Percentiles rank a stretch among this genome's conserved stretches.
Conservation (phyloP, 257 asterid species). For the Capsicum rhomboideum region DNA sequence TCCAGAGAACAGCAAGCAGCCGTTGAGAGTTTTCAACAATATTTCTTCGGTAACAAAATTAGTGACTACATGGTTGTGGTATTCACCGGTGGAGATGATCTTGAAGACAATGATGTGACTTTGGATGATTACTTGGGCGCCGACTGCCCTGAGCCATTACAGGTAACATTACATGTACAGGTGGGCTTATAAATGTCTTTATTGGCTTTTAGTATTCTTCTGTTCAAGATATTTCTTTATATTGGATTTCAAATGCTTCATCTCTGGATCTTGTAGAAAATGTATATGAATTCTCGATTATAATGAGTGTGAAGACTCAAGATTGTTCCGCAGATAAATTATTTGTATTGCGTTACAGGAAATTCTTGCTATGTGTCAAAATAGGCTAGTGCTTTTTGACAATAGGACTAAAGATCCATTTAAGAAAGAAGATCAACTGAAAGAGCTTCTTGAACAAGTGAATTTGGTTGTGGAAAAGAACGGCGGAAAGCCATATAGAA, state of each 20-base stretch:
- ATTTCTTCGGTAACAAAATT: conserved; percentile 53
- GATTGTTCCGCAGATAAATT: not conserved
- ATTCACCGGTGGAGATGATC: conserved; percentile 82
- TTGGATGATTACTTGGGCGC: conserved; percentile 42
- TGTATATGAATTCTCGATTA: too few species aligned
- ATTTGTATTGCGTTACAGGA: conserved; percentile 20
- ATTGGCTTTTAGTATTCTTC: not conserved
- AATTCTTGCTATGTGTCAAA: conserved; percentile 47
- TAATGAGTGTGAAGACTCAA: too few species aligned
- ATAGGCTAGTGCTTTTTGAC: conserved; percentile 51
- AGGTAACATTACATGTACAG: not conserved
- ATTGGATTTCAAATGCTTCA: too few species aligned
- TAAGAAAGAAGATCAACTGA: conserved; percentile 28
- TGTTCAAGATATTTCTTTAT: not conserved
- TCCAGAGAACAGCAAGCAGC: conserved; percentile 64
- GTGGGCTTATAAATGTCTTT: not conserved
- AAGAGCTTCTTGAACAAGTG: conserved; percentile 41
- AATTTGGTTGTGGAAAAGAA: conserved; percentile 31
- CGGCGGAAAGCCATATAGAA: conserved; percentile 43
- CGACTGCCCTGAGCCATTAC: conserved; percentile 26
- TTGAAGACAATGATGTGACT: conserved; percentile 41
- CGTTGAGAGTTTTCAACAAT: conserved; percentile 33
- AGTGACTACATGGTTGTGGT: conserved; percentile 62
- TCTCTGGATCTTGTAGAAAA: too few species aligned
- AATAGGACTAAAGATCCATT: conserved; percentile 36